Evolutionary conservation across 257 asterid genomes (phyloP), one percentile per base, ranked within the genome.

Genomic region (Solanum piurae): DNA sequence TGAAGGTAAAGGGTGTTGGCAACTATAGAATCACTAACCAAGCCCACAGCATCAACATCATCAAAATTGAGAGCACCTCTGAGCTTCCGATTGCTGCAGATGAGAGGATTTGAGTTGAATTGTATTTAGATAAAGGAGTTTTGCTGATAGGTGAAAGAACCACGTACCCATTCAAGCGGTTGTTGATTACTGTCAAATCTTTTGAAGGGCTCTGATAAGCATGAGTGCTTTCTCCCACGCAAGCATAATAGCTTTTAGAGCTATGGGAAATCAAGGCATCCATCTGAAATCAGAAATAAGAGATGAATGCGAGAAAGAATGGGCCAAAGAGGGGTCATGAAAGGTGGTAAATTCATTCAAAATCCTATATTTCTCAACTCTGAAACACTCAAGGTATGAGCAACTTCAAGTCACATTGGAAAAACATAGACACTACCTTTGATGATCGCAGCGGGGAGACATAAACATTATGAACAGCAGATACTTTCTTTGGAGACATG

Each of bases 181-280:
- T 93, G 83, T 96, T 97, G 89, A 97, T 97, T 88, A 94, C 96
- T 0, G 94, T 94, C 79, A 97, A 90, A 90, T 97, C 99, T 91
- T 97, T 97, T 38, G 99, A 97, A 74, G 99, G 99, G 94, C 99
- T 96, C 93, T 96, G 99, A 88, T 93, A 97, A 40, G 99, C 98
- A 85, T 94, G 99, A 7, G 99, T 96, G 88, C 99, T 97, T 89
- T 97, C 99, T 87, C 99, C 99, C 82, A 96, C 99, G 86, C 99
- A 96, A 5, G 99, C 99, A 46, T 97, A 97, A 84, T 93, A 95
- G 94, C 99, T 97, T 92, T 95, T 97, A 31, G 98, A 93, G 92
- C 97, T 93, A 88, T 95, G 95, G 58, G 99, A 95, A 84, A 96
- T 94, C 84, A 96, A 80, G 14, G 98, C 98, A 88, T 97, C 99